Base-by-base conservation (phyloP, 176 grass and related monocot genomes). In the Chloris gayana region DNA sequence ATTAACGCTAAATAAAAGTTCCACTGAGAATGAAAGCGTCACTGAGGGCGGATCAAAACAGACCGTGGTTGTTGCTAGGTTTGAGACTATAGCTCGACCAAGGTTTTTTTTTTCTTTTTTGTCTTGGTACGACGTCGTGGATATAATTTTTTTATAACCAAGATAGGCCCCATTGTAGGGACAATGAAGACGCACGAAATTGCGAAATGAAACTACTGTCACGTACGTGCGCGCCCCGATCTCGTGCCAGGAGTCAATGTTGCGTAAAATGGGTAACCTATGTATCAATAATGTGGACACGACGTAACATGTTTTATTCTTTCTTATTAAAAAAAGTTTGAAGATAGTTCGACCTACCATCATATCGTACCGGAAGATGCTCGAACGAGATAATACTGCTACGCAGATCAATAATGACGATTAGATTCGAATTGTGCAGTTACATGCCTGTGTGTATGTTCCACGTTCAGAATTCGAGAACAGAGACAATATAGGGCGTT, bases 381-480 rank as follows among this genome's bases (percentile, higher is more conserved):
- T 49, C 6, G 11, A 62, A 77, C 6, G 26, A 30, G 25, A 30
- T 29, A 9, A 22, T 30, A 63, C 2, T 46, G 37, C 24, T 17
- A 50, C 42, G 41, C 57, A 62, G n/a, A n/a, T n/a, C 38, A 61
- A 73, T 14, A 39, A 64, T 1, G 59, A 41, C 64, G 58, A 42
- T 21, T 35, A 50, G 35, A 73, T 42, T 73, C 75, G 31, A 59
- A 59, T 17, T 68, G 30, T 30, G 41, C 6, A 32, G 47, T 51
- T 80, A 74, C 45, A 57, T 66, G 85, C 85, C 45, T 32, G 21
- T 13, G 9, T 77, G 78, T 87, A 82, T 13, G 45, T 56, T 63
- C 21, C 79, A 82, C 73, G 26, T 64, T 71, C 44, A 63, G 25
- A 64, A 21, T 59, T 47, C 21, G 44, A 67, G 1, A 67, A 11